phyloP scores from a whole-genome alignment of 2,329 filamentous ascomycete genomes.

The Scedosporium dehoogii region DNA sequence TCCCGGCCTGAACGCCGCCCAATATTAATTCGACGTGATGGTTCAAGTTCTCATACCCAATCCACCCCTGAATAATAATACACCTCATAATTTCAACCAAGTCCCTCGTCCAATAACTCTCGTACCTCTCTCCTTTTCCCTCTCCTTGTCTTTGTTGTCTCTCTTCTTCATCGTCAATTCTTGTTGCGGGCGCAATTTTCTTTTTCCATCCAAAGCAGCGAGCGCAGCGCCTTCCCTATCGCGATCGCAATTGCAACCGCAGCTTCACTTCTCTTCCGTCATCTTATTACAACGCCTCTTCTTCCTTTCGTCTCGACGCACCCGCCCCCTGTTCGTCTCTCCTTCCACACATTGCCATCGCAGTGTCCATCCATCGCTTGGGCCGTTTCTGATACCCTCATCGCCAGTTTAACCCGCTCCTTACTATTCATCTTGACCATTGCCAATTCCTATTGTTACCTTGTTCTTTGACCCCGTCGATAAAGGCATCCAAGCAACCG shows the following conservation, averaged over 20 bases:
- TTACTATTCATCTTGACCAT: not conserved
- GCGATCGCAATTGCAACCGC: not conserved
- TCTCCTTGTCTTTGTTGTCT: not conserved
- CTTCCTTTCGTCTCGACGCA: conserved; percentile 1
- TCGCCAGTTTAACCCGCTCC: not conserved
- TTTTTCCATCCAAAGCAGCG: not conserved
- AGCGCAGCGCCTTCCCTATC: not conserved
- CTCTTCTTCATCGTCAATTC: conserved; percentile 1
- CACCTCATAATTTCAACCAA: not conserved
- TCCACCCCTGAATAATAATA: conserved; percentile 8
- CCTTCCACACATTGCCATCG: not conserved
- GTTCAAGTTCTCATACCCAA: conserved; percentile 2
- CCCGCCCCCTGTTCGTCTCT: not conserved
- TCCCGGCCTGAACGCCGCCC: not conserved
- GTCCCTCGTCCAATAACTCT: not conserved
- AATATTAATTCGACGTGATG: conserved; percentile 8
- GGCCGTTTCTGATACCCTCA: not conserved
- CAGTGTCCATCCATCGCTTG: not conserved
- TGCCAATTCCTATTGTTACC: not conserved
- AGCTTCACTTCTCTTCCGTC: conserved; percentile 4
- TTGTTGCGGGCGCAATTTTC: not conserved
- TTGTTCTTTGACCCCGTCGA: not conserved
- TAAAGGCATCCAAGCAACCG: too few relatives aligned
- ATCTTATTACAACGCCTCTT: not conserved
- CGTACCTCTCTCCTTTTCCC: not conserved